Base-by-base conservation (phyloP, 805 yeast species). In the Kregervanrija pseudodelftensis region DNA sequence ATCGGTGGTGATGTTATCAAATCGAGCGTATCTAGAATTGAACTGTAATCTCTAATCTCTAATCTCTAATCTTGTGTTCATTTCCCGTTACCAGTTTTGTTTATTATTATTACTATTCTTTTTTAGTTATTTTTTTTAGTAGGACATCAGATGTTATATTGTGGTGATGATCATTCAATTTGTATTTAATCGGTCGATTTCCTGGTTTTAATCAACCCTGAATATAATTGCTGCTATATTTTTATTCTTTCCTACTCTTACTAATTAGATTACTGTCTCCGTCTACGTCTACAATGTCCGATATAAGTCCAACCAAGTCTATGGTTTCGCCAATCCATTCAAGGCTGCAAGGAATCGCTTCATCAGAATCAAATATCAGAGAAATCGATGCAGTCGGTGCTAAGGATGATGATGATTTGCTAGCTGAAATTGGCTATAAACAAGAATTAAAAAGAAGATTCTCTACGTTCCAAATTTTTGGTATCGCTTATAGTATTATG, bases 361-460 rank as follows among this genome's bases (percentile, higher is more conserved):
- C 55, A 5, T 17, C 37, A 3, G 57, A 54, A 42, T 58, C 64
- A 4, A 47, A 49, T 4, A 31, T 57, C 8, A 52, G 65, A 44
- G 57, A 52, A 13, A 59, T 63, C 43, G 65, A 63, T 43, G 61
- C 67, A 5, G 51, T 48, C 10, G 43, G 51, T 11, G 63, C 56
- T 13, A 44, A 37, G 1, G 50, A 60, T 40, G 63, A 66, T 49
- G 53, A 66, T 52, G 54, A 61, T 48, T 51, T 69, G 60, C 49
- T 75, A 13, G 62, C 72, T 9, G 78, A 78, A 50, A 75, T 83
- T 43, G 85, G 85, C 22, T 79, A 78, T 59, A 77, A 77, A 58
- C 82, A 75, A 50, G 87, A 82, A 52, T 68, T 81, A 49, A 72
- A 72, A 50, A 72, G 87, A 51, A 77, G 72, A 47, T 81, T 80